These are phyloP conservation scores for Allium sativum DNA, from an alignment of 106 monocot genomes.

Conservation along the genomic window DNA sequence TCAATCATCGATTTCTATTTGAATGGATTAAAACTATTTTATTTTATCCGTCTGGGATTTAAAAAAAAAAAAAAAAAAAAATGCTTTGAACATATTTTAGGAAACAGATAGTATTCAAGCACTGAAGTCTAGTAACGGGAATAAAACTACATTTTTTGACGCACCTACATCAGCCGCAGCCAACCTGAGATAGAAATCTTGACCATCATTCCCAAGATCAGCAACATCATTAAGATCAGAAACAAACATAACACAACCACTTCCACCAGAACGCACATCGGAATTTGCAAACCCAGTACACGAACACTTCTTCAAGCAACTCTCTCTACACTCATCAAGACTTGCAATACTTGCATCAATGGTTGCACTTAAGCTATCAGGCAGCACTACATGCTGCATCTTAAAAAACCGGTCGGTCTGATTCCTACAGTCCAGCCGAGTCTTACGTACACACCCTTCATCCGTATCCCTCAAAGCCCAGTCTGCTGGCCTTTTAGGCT, in stretches of 20 bases:
- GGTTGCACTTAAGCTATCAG: constrained; percentile 11
- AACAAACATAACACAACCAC: constrained; percentile 17
- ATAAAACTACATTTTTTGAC: too few species aligned
- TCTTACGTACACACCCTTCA: constrained; percentile 26
- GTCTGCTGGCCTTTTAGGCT: constrained; percentile 14
- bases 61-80: too few species aligned
- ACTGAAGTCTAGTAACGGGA: not conserved
- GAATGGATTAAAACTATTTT: too few species aligned
- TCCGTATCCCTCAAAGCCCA: constrained; percentile 20
- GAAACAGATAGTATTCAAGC: not conserved
- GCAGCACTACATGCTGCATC: constrained; percentile 17
- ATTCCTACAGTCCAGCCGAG: constrained; percentile 18
- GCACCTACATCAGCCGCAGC: not conserved
- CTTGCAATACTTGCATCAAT: constrained; percentile 6
- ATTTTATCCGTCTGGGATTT: too few species aligned
- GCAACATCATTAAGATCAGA: not conserved
- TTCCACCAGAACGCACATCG: constrained; percentile 2
- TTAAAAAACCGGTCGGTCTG: constrained; percentile 19
- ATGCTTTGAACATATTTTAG: too few species aligned
- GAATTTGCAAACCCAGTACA: constrained; percentile 19
- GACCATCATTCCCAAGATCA: not conserved
- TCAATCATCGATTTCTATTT: too few species aligned
- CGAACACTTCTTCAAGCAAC: constrained; percentile 28
- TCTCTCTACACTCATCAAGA: constrained; percentile 10
- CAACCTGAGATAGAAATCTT: constrained; percentile 1